phyloP scores from a whole-genome alignment of 208 protist species.

The Trypanosoma lewisi region DNA sequence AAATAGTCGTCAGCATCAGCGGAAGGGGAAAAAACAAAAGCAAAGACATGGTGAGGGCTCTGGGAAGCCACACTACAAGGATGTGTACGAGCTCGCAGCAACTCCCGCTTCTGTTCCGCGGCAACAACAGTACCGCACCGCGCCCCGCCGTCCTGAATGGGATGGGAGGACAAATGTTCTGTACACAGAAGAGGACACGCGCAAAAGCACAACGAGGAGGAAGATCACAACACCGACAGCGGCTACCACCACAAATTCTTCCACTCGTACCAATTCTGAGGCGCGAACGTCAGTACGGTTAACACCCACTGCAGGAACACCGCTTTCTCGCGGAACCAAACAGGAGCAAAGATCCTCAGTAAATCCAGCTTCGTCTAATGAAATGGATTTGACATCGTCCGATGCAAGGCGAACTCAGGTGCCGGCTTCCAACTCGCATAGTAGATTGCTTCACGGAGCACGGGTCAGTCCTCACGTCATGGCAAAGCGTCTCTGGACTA shows the following conservation, averaged over 20 bases:
- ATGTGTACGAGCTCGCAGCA: background rate
- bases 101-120: background rate
- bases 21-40: background rate
- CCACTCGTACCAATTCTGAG: background rate
- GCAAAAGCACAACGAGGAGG: background rate
- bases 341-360: background rate
- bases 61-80: background rate
- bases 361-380: background rate
- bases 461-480: background rate
- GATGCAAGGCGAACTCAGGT: background rate
- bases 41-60: background rate
- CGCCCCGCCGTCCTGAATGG: conserved; percentile 2
- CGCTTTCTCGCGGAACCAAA: background rate
- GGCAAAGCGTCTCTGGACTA: background rate
- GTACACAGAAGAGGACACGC: background rate
- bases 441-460: background rate
- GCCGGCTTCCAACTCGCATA: background rate
- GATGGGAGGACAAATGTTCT: background rate
- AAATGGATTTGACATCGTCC: background rate
- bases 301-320: background rate
- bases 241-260: background rate
- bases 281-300: background rate
- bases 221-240: background rate
- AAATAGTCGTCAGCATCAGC: background rate
- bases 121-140: background rate